Evolutionary conservation across 169 alveolate genomes (phyloP).

Genomic region (Babesia sp.): DNA sequence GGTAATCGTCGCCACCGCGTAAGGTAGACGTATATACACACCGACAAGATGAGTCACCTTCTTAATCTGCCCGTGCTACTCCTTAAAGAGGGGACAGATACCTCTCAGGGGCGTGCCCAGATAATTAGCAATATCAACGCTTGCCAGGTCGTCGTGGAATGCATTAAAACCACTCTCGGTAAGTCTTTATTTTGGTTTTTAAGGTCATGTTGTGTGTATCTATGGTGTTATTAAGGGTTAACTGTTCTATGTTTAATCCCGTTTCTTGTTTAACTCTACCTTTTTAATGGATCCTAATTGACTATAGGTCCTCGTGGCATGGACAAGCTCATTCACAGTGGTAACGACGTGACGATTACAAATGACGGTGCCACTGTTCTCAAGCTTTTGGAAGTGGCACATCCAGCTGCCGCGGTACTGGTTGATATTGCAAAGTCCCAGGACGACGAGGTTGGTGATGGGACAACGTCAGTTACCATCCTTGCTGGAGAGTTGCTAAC

Average conservation of each 20-base stretch:
- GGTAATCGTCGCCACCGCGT: neutral
- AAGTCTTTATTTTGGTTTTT: neutral
- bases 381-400: conserved; percentile 90
- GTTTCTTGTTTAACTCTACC: neutral
- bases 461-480: conserved; percentile 94
- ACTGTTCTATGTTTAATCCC: conserved; percentile 67
- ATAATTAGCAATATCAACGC: conserved; percentile 95
- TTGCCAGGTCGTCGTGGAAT: conserved; percentile 91
- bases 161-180: conserved; percentile 91
- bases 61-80: conserved; percentile 89
- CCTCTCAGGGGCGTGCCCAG: conserved; percentile 94
- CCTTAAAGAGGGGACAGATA: conserved; percentile 95
- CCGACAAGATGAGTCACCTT: conserved; percentile 74
- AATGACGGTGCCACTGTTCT: conserved; percentile 99
- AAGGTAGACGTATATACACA: conserved; percentile 18
- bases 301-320: conserved; percentile 95
- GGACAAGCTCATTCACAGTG: conserved; percentile 95
- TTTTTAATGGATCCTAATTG: neutral
- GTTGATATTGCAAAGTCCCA: conserved; percentile 96
- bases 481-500: conserved; percentile 94
- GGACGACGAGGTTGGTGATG: conserved; percentile 97
- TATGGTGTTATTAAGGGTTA: neutral
- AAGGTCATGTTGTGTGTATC: neutral
- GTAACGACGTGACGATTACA: conserved; percentile 89
- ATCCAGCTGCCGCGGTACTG: conserved; percentile 96